Evolutionary conservation across 169 alveolate species (phyloP), one percentile per base, ranked within the genome.

Genomic region (Toxoplasma gondii): DNA sequence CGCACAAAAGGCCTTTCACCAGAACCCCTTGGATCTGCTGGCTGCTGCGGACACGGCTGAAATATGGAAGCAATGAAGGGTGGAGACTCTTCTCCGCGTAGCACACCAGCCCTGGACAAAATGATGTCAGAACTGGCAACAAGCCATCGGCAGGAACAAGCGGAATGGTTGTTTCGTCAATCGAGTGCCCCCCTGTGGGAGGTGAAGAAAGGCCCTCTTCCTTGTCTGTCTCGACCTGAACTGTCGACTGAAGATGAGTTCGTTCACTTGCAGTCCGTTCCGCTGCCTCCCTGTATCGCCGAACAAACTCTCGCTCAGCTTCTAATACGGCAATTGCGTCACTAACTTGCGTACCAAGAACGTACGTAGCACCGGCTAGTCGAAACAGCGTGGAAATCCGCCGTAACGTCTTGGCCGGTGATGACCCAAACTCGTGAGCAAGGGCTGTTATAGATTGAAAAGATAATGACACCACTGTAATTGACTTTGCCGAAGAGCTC

Each of bases 101-200:
- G 87, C 98, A 97, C 19, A 97, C 96, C 98, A 98, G 97, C 1
- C 99, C 99, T 12, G 99, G 99, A 84, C 99, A 98, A 90, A 97
- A 99, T 7, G 98, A 96, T 82, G 98, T 94, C 39, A 98, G 74
- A 36, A 98, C 83, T 31, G 99, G 98, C 39, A 96, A 70, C 43
- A 70, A 45, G 24, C 93, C 87, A 19, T 31, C 12, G 38, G 86
- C 74, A 38, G 86, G 64, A 67, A 78, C 87, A 34, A 19, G 34
- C 39, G 87, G 41, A 44, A 34, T 41, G 87, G 41, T 78, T 34
- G 43, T 34, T 44, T 22, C 87, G 87, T 64, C 78, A 19, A 64
- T 29, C 78, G 34, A 29, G 27, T 29, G 34, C 0, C 78, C 78
- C 16, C 34, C 7, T 9, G 34, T 29, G 0, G 34, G 78, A 4